Base-by-base conservation (phyloP, 805 yeast species). In the Candida morakotiae region DNA sequence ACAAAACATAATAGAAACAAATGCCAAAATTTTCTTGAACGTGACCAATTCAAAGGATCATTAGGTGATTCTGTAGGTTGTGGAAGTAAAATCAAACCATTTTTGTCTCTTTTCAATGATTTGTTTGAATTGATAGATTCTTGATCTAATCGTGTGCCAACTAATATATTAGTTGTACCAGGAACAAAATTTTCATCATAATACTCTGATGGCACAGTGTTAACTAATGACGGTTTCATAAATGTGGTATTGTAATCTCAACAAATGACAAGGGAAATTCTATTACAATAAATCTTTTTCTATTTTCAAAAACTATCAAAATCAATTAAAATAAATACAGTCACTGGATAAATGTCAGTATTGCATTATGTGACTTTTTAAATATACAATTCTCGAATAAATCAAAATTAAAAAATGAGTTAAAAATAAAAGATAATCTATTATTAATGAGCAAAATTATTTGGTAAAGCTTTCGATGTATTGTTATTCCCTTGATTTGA, bases 21-120 rank as follows among this genome's bases (percentile, higher is more conserved):
- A 37, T 72, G 70, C 42, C 62, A 41, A 0, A 55, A 26, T 39
- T 73, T 73, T 29, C 71, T 56, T 37, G 41, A 21, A 4, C 19
- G 8, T 4, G 51, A 35, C 73, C 76, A 72, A 47, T 70, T 72
- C 19, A 71, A 55, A 4, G 77, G 77, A 47, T 72, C 77, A 42
- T 72, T 71, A 20, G 61, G 56, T 3, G 75, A 69, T 38, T 71
- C 71, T 14, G 72, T 56, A 1, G 77, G 77, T 43, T 71, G 75
- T 1, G 77, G 77, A 7, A 67, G 53, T 22, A 72, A 52, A n/a
- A 71, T 64, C 21, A 71, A 56, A 17, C 60, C 59, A 17, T 47
- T 47, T 11, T 43, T 44, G 17, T 53, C 59, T 41, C 50, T 52
- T 15, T 44, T 28, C 10, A 32, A 13, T 10, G 35, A 32, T 18